Conservation (phyloP, 208 protist genomes). For the Naegleria lovaniensis region DNA sequence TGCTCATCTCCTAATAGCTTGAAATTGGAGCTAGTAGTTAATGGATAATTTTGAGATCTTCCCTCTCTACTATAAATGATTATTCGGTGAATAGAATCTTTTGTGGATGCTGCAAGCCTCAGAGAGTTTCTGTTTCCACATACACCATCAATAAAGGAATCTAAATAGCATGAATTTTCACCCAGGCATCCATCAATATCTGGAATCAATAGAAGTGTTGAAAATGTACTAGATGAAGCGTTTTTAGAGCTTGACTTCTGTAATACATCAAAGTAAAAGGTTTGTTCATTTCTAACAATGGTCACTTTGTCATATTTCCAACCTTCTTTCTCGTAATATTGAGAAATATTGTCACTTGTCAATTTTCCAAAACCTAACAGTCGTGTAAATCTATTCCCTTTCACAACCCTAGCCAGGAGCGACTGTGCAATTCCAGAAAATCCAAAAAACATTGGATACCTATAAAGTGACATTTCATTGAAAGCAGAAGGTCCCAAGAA, state of each 20-base stretch:
- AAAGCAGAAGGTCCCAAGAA: neutral
- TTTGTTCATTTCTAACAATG: neutral
- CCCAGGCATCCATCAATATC: neutral
- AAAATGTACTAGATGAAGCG: too few relatives aligned
- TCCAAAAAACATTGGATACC: neutral
- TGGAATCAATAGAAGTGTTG: neutral
- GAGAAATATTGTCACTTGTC: neutral
- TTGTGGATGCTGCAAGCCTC: neutral
- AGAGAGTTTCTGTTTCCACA: neutral
- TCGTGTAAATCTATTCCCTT: neutral
- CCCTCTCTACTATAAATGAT: neutral
- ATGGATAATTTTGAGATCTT: neutral
- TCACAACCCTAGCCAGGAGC: neutral
- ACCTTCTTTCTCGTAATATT: neutral
- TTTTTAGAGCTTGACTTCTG: neutral
- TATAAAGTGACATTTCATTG: neutral
- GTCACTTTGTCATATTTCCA: neutral
- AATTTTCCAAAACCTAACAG: neutral
- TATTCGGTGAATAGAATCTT: neutral
- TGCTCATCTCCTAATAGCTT: neutral
- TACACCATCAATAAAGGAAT: neutral
- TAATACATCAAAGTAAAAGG: neutral
- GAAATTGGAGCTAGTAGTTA: neutral
- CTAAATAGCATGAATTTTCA: neutral
- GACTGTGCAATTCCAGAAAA: neutral